Evolutionary conservation across 1,284 basidiomycete genomes (phyloP), one percentile per base, ranked within the genome.

Genomic region (Sphaerobolus stellatus): DNA sequence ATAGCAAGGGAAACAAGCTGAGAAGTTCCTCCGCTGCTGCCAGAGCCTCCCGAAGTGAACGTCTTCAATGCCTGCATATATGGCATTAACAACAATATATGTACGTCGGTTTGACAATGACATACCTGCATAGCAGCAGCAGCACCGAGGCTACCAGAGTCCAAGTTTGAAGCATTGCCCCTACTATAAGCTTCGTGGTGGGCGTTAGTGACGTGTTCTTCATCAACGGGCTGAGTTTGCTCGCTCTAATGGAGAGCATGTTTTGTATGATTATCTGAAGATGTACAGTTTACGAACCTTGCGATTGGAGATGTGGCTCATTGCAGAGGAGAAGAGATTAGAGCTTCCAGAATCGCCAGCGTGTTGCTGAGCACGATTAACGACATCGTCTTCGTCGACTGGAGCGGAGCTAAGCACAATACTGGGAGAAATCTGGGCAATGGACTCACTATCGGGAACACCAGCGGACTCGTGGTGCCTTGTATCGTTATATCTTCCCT

Each of bases 1-100:
- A 94, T 90, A 11, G 91, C 92, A 68, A 92, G 70, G 61, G 86
- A 85, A 68, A 95, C 84, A 52, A 95, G 75, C 67, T 90, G 69
- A 1, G 77, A 76, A 58, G 81, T 72, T 22, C 76, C 78, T 56
- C 76, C 73, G 29, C 78, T 76, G 20, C 82, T 75, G 0, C 75
- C 70, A 16, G 75, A 71, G 13, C 72, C 67, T 24, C 79, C 77
- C 22, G 77, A 79, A 1, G 83, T 87, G 71, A 90, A 90, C 61
- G 74, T 62, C 66, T 87, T 82, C 56, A 88, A 66, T 8, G 75
- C 74, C 84, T 87, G 57, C 54, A 24, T 45, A 45, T 18, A 18
- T 44, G 20, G n/a, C 40, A 7, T 27, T 14, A 14, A 7, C 50
- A 36, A 34, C 27, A 20, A 29, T 28, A 40, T 16, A 28, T 20